phyloP scores from a whole-genome alignment of 345 rosid genomes.

The Eutrema yunnanense region DNA sequence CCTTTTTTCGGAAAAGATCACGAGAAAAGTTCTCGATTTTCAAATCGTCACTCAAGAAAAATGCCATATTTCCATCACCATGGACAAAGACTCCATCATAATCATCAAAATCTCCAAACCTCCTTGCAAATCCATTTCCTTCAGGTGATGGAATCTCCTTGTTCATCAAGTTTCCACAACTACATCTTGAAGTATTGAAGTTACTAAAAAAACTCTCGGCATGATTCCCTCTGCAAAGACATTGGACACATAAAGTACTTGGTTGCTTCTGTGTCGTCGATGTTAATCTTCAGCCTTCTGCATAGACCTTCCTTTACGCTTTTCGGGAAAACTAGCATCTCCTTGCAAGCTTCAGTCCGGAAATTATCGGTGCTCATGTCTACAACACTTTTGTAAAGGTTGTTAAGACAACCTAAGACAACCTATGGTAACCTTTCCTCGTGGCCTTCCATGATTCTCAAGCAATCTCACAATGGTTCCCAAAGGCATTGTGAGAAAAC shows the following conservation, averaged over 20 bases:
- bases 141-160: not conserved
- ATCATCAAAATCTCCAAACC: not conserved
- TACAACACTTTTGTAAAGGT: too few species aligned
- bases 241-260: constrained; percentile 1
- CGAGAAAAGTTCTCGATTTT: not conserved
- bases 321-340: constrained; percentile 14
- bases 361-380: not conserved
- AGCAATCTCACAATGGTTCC: constrained; percentile 11
- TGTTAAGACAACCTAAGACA: not conserved
- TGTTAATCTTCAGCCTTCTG: not conserved
- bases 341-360: constrained; percentile 5
- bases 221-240: not conserved
- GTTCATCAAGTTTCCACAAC: constrained; percentile 4
- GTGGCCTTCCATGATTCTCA: not conserved
- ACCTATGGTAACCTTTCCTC: not conserved
- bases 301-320: not conserved
- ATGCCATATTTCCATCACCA: constrained; percentile 6
- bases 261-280: not conserved
- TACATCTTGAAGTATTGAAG: constrained; percentile 5
- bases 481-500: constrained; percentile 8
- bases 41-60: not conserved
- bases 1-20: not conserved
- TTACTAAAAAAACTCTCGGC: not conserved
- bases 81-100: not conserved
- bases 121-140: not conserved